These are phyloP conservation scores for Viridothelium virens DNA, from an alignment of 495 filamentous ascomycete species.

Conservation along the genomic window DNA sequence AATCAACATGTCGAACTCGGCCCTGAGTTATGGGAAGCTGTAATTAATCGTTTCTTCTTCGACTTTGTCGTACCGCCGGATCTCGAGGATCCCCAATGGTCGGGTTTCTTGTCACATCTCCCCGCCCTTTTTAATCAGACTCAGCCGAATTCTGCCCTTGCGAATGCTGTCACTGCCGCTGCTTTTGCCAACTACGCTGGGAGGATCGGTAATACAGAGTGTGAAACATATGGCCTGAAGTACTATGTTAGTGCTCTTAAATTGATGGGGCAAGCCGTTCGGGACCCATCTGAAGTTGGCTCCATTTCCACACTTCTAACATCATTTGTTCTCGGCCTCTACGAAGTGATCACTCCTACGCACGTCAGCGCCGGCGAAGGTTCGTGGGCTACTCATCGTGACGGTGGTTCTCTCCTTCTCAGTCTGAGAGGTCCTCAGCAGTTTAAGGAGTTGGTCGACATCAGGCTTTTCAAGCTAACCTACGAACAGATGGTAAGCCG, in stretches of 20 bases:
- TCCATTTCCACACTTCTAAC: not conserved
- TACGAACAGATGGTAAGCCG: not conserved
- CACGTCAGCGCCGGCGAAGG: not conserved
- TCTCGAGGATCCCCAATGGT: not conserved
- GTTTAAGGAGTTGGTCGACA: not conserved
- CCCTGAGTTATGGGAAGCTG: not conserved
- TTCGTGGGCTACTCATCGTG: not conserved
- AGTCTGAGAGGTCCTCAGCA: not conserved
- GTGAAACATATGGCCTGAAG: not conserved
- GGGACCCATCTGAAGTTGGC: not conserved
- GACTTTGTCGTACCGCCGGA: not conserved
- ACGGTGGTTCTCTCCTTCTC: not conserved
- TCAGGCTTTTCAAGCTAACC: not conserved
- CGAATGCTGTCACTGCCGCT: not conserved
- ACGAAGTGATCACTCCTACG: not conserved
- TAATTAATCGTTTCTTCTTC: constrained; percentile 4
- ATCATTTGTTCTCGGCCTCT: not conserved
- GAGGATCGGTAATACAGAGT: not conserved
- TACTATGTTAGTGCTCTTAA: constrained; percentile 5
- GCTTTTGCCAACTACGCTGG: constrained; percentile 4
- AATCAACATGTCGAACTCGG: not conserved
- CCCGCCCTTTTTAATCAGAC: not conserved
- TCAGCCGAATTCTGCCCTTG: not conserved
- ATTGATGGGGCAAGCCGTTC: not conserved
- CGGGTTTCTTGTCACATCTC: not conserved